These are phyloP conservation scores for Ambrosiella cleistominuta DNA, from an alignment of 2,329 filamentous ascomycete genomes.

Conservation along the genomic window DNA sequence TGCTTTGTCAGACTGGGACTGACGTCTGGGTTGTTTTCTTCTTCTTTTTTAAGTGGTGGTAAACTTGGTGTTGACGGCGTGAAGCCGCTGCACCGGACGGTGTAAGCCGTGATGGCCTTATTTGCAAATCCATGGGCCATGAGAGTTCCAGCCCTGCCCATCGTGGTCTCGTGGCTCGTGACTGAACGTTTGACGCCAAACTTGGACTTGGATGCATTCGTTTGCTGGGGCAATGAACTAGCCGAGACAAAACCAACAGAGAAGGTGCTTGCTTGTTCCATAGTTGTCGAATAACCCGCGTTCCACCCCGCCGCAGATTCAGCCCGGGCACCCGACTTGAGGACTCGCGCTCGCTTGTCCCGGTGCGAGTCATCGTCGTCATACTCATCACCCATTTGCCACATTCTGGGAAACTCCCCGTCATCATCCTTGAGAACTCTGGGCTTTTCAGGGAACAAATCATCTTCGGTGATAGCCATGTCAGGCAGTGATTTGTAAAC, in stretches of 20 bases:
- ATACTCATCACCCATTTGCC: background rate
- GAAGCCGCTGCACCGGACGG: background rate
- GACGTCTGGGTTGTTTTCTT: slow-evolving; percentile 13
- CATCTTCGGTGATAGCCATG: slow-evolving; percentile 45
- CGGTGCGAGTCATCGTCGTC: slow-evolving; percentile 17
- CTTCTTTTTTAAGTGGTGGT: background rate
- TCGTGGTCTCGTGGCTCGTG: slow-evolving; percentile 10
- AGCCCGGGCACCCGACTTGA: slow-evolving; percentile 16
- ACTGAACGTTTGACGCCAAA: slow-evolving; percentile 18
- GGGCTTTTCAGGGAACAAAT: slow-evolving; percentile 49
- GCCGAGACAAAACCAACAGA: slow-evolving; percentile 50
- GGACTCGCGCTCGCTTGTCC: slow-evolving; percentile 6
- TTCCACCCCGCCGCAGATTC: slow-evolving; percentile 22
- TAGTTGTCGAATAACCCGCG: slow-evolving; percentile 39
- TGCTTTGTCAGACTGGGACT: slow-evolving; percentile 22
- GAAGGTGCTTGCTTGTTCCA: slow-evolving; percentile 40
- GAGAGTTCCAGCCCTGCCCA: background rate
- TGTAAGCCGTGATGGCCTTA: background rate
- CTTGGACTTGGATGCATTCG: background rate
- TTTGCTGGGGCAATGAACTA: slow-evolving; percentile 25
- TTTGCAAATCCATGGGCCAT: background rate
- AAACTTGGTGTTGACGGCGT: background rate
- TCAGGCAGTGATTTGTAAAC: slow-evolving; percentile 35
- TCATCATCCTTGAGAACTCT: slow-evolving; percentile 19
- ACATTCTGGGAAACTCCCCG: background rate